phyloP scores from a whole-genome alignment of 371 early-diverging fungal species.

The Lichtheimia hyalospora region DNA sequence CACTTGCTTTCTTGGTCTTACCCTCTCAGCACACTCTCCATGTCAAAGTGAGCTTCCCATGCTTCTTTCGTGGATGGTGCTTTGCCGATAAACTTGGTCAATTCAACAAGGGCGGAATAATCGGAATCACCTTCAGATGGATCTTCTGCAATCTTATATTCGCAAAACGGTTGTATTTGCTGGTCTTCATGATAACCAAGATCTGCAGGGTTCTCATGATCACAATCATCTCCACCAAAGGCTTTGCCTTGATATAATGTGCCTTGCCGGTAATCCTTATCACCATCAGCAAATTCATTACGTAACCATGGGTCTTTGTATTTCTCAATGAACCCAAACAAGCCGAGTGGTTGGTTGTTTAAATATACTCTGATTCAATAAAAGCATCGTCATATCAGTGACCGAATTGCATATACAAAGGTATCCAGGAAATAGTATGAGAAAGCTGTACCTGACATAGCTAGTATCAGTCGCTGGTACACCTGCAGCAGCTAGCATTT shows the following conservation, averaged over 20 bases:
- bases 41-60: constrained; percentile 31
- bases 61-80: constrained; percentile 21
- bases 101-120: constrained; percentile 20
- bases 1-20: constrained; percentile 3
- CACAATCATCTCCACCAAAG: too few relatives aligned
- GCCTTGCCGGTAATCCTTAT: constrained; percentile 23
- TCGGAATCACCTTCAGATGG: constrained; percentile 12
- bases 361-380: constrained; percentile 23
- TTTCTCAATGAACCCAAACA: constrained; percentile 38
- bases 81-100: constrained; percentile 29
- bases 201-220: constrained; percentile 17
- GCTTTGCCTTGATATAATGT: constrained; percentile 31
- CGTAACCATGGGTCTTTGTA: constrained; percentile 33
- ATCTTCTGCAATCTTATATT: constrained; percentile 27
- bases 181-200: too few relatives aligned
- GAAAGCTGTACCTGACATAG: too few relatives aligned
- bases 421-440: too few relatives aligned
- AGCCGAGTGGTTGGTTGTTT: constrained; percentile 32
- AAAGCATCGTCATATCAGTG: too few relatives aligned
- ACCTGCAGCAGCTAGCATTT: too few relatives aligned
- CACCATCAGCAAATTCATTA: constrained; percentile 31
- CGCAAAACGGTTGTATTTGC: too few relatives aligned
- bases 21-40: constrained; percentile 32
- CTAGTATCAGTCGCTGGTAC: too few relatives aligned
- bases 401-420: too few relatives aligned